Base-by-base conservation (phyloP, 352 stramenopile genomes). In the Pythium vanterpoolii region DNA sequence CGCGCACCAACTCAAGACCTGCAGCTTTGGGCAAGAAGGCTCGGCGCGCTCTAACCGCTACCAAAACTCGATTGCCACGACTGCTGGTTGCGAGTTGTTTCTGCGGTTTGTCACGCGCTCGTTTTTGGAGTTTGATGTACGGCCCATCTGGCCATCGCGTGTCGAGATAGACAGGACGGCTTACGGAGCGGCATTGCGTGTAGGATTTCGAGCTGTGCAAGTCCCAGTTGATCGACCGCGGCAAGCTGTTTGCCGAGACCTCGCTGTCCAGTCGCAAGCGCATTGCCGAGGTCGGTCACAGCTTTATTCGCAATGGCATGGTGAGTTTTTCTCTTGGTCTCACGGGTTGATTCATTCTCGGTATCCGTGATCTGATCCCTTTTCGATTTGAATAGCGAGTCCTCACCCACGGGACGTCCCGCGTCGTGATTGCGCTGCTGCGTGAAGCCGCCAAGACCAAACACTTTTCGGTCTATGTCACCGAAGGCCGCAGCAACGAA, bases 231-330 rank as follows among this genome's bases (percentile, higher is more conserved):
- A 85, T 98, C 45, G 82, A 96, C 62, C 80, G 94, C 28, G 95
- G 95, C 28, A 87, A 97, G 68, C 75, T 90, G 30, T 98, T 98
- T 73, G 90, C 91, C 8, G 88, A 91, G 66, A 98, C 97, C 55
- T 96, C 87, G 44, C 72, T 98, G 13, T 87, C 79, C 23, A 97
- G 92, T 48, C 83, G 96, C 24, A 88, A 98, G 77, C 82, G 87
- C 46, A 98, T 99, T 69, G 90, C 91, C 19, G 74, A 89, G 40
- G 76, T 98, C 10, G 96, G 93, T 27, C 81, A 97, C 66, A 93
- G 87, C 64, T 99, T 99, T 66, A 92, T 99, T 40, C 81, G 93
- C 38, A 93, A 98, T 56, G 93, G 93, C 61, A 90, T 93, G 71
- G 89, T 95, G 59, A 56, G 66, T 36, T 21, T 1, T n/a, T 31